Evolutionary conservation across 345 rosid genomes (phyloP).

Genomic region (Salix arbutifolia): DNA sequence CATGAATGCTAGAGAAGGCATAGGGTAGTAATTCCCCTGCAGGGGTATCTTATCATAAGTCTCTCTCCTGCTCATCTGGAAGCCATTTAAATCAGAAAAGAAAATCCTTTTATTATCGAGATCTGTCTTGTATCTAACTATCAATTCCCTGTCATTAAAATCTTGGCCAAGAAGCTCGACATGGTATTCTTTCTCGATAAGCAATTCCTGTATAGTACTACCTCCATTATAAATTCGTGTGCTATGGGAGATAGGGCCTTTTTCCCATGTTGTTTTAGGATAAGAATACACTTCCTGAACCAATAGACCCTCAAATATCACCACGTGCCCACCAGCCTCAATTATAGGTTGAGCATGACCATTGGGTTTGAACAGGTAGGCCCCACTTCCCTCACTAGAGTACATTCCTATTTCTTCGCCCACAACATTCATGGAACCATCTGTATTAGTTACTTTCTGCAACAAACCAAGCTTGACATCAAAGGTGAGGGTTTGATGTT

Average conservation of each 20-base stretch:
- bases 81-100: conserved; percentile 92
- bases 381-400: conserved; percentile 75
- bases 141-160: conserved; percentile 75
- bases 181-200: conserved; percentile 87
- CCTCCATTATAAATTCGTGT: conserved; percentile 72
- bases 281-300: conserved; percentile 82
- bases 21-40: conserved; percentile 97
- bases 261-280: conserved; percentile 69
- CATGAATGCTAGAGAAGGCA: conserved; percentile 90
- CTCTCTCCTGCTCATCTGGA: conserved; percentile 97
- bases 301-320: conserved; percentile 66
- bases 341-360: conserved; percentile 73
- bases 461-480: conserved; percentile 61
- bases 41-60: conserved; percentile 90
- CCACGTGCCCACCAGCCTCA: conserved; percentile 53
- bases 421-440: conserved; percentile 47
- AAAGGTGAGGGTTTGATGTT: conserved; percentile 68
- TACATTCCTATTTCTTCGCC: conserved; percentile 80
- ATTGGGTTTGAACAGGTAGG: conserved; percentile 77
- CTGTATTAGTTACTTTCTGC: conserved; percentile 46
- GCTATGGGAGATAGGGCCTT: conserved; percentile 67
- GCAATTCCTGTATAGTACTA: conserved; percentile 47
- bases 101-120: conserved; percentile 59
- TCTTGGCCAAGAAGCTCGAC: conserved; percentile 71
- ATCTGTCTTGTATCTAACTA: conserved; percentile 79